A percentile compares a stretch with the other conserved stretches of the same genome.
phyloP scores from a whole-genome alignment of 2,329 filamentous ascomycete genomes.

The Didymosphaeria variabile region DNA sequence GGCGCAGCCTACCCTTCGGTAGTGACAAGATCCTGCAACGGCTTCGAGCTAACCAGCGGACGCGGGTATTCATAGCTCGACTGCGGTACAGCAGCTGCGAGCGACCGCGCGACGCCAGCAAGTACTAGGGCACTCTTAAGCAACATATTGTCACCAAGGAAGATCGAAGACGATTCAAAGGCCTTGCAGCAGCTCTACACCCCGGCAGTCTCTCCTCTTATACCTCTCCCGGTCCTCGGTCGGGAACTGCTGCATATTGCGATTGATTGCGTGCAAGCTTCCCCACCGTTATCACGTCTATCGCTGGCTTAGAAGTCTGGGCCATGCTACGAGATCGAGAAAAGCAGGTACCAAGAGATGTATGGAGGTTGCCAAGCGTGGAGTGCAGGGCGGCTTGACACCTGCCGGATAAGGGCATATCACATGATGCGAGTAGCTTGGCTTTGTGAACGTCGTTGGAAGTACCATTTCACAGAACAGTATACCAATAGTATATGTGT shows the following conservation, averaged over 20 bases:
- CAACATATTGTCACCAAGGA: conserved; percentile 35
- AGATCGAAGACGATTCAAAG: neutral
- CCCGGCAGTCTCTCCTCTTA: conserved; percentile 14
- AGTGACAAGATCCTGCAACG: conserved; percentile 53
- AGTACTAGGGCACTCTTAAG: conserved; percentile 33
- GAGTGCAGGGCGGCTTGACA: conserved; percentile 27
- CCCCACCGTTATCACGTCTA: conserved; percentile 20
- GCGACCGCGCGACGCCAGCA: conserved; percentile 34
- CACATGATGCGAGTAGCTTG: conserved; percentile 20
- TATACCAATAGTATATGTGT: neutral
- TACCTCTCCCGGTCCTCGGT: conserved; percentile 17
- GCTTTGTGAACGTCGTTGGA: neutral
- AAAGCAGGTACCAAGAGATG: conserved; percentile 44
- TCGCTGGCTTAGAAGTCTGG: conserved; percentile 25
- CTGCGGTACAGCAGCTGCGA: conserved; percentile 33
- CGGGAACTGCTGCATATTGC: conserved; percentile 15
- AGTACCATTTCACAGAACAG: neutral
- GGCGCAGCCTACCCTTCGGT: conserved; percentile 43
- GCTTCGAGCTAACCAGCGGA: conserved; percentile 48
- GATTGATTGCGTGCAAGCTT: conserved; percentile 24
- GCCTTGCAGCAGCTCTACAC: neutral
- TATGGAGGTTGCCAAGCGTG: conserved; percentile 36
- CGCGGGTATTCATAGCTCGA: conserved; percentile 31
- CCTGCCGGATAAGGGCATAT: conserved; percentile 40
- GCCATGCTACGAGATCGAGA: conserved; percentile 34